Conservation (phyloP, 2,329 filamentous ascomycete genomes). For the Beauveria bassiana region DNA sequence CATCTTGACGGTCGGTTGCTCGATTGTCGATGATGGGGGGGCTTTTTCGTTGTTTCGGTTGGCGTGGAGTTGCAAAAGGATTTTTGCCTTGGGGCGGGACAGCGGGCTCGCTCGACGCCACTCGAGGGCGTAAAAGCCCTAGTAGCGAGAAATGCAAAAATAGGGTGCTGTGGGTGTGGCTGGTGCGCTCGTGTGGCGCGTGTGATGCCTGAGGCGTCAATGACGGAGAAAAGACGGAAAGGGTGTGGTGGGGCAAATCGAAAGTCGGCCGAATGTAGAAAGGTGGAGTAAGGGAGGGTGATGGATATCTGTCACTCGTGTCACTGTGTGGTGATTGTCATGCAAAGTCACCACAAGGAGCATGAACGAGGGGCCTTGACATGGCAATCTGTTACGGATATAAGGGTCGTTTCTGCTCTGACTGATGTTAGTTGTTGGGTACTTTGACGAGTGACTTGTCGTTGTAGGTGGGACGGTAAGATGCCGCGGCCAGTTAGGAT, state of each 20-base stretch:
- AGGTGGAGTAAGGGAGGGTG: too few relatives aligned
- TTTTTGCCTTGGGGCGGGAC: conserved; percentile 22
- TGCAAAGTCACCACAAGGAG: not conserved
- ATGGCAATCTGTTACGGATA: not conserved
- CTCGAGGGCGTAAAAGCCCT: conserved; percentile 31
- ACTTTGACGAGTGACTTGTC: not conserved
- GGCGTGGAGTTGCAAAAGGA: conserved; percentile 24
- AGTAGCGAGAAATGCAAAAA: conserved; percentile 17
- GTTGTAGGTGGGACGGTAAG: not conserved
- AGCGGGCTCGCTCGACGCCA: conserved; percentile 14
- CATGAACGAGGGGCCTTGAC: not conserved
- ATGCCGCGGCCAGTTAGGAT: not conserved
- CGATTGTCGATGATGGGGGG: conserved; percentile 24
- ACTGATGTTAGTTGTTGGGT: not conserved
- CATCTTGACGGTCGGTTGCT: conserved; percentile 32
- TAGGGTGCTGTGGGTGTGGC: conserved; percentile 10
- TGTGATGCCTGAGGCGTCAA: conserved; percentile 15
- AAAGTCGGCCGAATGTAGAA: not conserved
- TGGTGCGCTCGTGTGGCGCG: conserved; percentile 8
- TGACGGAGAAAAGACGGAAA: not conserved
- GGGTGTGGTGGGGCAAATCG: conserved; percentile 1
- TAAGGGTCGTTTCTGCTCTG: not conserved
- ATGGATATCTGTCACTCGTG: not conserved
- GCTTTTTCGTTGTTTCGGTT: conserved; percentile 12
- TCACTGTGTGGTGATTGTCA: not conserved